Evolutionary conservation across 495 filamentous ascomycete genomes (phyloP).

Genomic region (Amorphotheca resinae): DNA sequence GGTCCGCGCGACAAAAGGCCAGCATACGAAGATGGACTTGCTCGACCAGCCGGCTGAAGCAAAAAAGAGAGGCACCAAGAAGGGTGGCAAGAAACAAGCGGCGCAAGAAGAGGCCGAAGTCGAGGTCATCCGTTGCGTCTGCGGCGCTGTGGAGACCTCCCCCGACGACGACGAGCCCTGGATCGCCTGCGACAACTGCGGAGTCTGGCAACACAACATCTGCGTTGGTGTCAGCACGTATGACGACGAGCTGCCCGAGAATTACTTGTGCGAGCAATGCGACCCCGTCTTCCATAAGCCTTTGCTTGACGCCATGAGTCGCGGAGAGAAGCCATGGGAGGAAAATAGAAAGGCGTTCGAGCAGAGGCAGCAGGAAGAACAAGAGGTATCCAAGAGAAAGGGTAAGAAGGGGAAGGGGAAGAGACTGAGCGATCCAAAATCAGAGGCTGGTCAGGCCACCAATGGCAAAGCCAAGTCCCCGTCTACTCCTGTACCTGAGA

Average conservation of each 20-base stretch:
- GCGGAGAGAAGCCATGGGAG: slow-evolving; percentile 82
- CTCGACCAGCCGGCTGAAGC: slow-evolving; percentile 51
- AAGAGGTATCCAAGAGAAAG: slow-evolving; percentile 29
- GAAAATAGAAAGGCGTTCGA: slow-evolving; percentile 43
- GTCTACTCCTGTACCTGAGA: slow-evolving; percentile 21
- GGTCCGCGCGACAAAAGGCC: slow-evolving; percentile 88
- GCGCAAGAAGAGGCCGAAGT: slow-evolving; percentile 45
- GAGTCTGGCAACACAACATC: slow-evolving; percentile 91
- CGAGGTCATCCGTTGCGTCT: slow-evolving; percentile 82
- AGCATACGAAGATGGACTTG: slow-evolving; percentile 75
- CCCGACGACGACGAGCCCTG: slow-evolving; percentile 68
- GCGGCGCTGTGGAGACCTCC: slow-evolving; percentile 75
- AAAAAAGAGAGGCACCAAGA: slow-evolving; percentile 50
- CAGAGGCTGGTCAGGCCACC: slow-evolving; percentile 20
- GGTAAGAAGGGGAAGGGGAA: slow-evolving; percentile 39
- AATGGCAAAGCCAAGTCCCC: slow-evolving; percentile 27
- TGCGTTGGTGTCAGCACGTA: slow-evolving; percentile 81
- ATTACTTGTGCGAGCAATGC: slow-evolving; percentile 85
- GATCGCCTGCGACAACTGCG: slow-evolving; percentile 85
- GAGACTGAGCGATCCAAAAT: slow-evolving; percentile 36
- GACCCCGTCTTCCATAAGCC: slow-evolving; percentile 66
- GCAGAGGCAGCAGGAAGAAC: slow-evolving; percentile 30
- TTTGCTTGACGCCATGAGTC: slow-evolving; percentile 57
- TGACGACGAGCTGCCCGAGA: slow-evolving; percentile 55
- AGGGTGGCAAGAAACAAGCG: slow-evolving; percentile 24